These are phyloP conservation scores for Terfezia boudieri DNA, from an alignment of 495 filamentous ascomycete species.

Conservation along the genomic window DNA sequence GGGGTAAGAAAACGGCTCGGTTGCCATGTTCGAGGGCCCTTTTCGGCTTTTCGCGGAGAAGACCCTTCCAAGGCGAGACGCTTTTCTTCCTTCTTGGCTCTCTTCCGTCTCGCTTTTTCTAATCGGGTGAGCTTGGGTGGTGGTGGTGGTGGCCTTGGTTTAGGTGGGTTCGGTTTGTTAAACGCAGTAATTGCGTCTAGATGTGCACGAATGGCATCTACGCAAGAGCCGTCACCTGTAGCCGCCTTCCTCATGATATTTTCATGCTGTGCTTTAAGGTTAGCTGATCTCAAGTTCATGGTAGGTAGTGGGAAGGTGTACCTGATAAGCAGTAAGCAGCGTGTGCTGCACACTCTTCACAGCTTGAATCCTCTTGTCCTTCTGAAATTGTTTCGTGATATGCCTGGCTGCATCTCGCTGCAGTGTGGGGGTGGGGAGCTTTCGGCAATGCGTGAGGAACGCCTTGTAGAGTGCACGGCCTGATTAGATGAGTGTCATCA, in stretches of 20 bases:
- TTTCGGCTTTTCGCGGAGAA: not conserved
- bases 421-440: conserved; percentile 10
- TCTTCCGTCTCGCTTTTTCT: not conserved
- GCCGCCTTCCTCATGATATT: conserved; percentile 7
- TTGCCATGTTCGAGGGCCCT: not conserved
- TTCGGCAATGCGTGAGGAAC: conserved; percentile 9
- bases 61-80: not conserved
- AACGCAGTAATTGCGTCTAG: not conserved
- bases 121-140: conserved; percentile 5
- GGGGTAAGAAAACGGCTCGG: not conserved
- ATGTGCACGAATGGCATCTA: not conserved
- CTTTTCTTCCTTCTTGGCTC: not conserved
- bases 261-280: conserved; percentile 3
- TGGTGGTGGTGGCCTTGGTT: conserved; percentile 5
- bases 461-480: conserved; percentile 15
- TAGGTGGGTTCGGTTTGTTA: conserved; percentile 4
- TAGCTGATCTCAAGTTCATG: not conserved
- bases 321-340: conserved; percentile 7
- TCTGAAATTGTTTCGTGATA: conserved; percentile 9
- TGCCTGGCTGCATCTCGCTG: conserved; percentile 2
- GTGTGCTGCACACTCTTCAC: conserved; percentile 2
- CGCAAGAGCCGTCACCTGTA: conserved; percentile 3
- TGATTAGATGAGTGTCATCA: not conserved
- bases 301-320: not conserved
- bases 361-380: conserved; percentile 3